Base-by-base conservation (phyloP, 73 alveolate species). In the Symbiodinium natans region DNA sequence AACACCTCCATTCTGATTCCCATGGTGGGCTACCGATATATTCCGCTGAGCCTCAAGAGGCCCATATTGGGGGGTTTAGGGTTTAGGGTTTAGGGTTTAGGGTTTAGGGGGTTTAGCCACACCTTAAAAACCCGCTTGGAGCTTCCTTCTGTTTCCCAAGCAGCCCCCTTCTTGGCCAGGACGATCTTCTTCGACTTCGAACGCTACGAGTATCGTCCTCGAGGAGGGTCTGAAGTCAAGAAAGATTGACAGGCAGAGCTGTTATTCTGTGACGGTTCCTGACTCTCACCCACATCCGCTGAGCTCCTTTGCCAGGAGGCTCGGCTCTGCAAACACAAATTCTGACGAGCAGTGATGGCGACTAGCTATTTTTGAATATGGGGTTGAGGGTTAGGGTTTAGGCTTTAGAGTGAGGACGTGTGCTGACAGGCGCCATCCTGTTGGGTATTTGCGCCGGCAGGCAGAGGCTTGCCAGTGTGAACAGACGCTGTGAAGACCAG, bases 11-110 rank as follows among this genome's bases (percentile, higher is more conserved):
- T 90, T 41, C 88, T 90, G 41, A 90, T 90, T 36, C 97, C 97
- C 11, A 90, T 90, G 97, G 39, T 90, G 10, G 97, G 97, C 29
- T 90, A 90, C 77, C 42, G 77, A 34, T 43, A 90, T 13, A 34
- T 90, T 40, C 97, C 97, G n/a, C 97, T 90, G n/a, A 29, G 38
- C 25, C 41, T 90, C 77, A 90, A 90, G 77, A 90, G 97, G 97
- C 6, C 77, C 59, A 13, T 46, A 46, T 46, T 9, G 59, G 25
- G 74, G 74, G 56, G 56, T 43, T 43, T 43, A 43, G 56, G 56
- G 56, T 11, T 43, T 43, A 8, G 11, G 11, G 56, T 43, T 43
- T 43, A 43, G 56, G 56, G 11, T 8, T 43, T 43, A 43, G 56
- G 56, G 56, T 43, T 5, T 43, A 5, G 56, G 56, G 56, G 56